Evolutionary conservation across 2,329 filamentous ascomycete genomes (phyloP).

Genomic region (Cladorrhinum sp.): DNA sequence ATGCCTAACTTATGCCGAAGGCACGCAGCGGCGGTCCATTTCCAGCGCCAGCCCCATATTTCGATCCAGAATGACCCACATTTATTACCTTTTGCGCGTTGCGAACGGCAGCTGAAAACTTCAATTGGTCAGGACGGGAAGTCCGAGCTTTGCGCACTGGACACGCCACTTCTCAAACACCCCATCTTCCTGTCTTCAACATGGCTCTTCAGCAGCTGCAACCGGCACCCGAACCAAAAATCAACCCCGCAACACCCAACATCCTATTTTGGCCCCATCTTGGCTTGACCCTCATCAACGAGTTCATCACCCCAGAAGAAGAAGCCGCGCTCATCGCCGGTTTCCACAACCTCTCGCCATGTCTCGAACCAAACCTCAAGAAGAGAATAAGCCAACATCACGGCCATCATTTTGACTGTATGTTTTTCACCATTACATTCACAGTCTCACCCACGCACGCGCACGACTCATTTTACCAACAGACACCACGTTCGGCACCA

Average conservation of each 20-base stretch:
- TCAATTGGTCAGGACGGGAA: no score
- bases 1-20: no score
- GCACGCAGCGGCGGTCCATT: no score
- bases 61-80: no score
- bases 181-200: neutral
- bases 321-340: slow-evolving; percentile 25
- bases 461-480: no score
- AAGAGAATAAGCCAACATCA: slow-evolving; percentile 27
- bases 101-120: neutral
- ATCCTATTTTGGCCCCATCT: slow-evolving; percentile 24
- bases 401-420: slow-evolving; percentile 25
- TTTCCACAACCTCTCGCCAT: slow-evolving; percentile 18
- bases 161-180: neutral
- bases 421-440: no score
- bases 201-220: slow-evolving; percentile 4
- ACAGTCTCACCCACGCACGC: no score
- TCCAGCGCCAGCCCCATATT: no score
- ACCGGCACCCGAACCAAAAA: slow-evolving; percentile 10
- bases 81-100: no score
- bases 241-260: slow-evolving; percentile 19
- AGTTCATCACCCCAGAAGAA: slow-evolving; percentile 26
- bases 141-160: neutral
- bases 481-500: slow-evolving; percentile 28
- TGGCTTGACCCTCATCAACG: slow-evolving; percentile 24
- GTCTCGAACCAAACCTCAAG: slow-evolving; percentile 12